Percentiles rank a stretch among this genome's conserved stretches.
Evolutionary conservation across 495 filamentous ascomycete genomes (phyloP).

Genomic region (Terfezia claveryi): DNA sequence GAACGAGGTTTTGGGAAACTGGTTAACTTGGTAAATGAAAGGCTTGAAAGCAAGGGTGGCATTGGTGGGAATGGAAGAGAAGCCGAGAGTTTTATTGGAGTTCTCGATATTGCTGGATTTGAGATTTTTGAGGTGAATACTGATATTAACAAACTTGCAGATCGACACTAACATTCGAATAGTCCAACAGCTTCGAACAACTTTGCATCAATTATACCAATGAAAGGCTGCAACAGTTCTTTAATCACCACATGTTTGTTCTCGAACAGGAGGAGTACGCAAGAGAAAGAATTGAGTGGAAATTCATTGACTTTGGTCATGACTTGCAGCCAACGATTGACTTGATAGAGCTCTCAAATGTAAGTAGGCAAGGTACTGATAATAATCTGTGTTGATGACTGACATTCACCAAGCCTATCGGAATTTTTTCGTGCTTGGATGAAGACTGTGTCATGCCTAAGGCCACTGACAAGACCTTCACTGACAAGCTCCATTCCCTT

Average conservation of each 20-base stretch:
- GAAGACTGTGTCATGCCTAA: conserved; percentile 99
- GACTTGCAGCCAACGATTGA: conserved; percentile 97
- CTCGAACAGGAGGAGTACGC: conserved; percentile 98
- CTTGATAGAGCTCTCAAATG: conserved; percentile 77
- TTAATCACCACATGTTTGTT: conserved; percentile 99
- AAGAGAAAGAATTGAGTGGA: conserved; percentile 95
- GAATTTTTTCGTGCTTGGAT: conserved; percentile 95
- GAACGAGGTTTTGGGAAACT: conserved; percentile 88
- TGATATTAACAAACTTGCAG: not conserved
- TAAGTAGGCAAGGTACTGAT: conserved; percentile 1
- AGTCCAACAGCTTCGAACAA: conserved; percentile 84
- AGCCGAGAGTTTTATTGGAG: conserved; percentile 87
- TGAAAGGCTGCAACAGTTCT: conserved; percentile 97
- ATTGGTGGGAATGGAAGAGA: conserved; percentile 42
- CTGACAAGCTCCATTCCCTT: conserved; percentile 84
- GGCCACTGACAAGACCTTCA: conserved; percentile 89
- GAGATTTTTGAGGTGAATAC: conserved; percentile 71
- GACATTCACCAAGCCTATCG: conserved; percentile 38
- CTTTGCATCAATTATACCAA: conserved; percentile 99
- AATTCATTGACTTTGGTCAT: conserved; percentile 97
- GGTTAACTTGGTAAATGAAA: conserved; percentile 73
- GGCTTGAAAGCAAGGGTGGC: conserved; percentile 46
- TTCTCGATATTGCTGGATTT: conserved; percentile 97
- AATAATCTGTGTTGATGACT: no score
- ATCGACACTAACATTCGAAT: not conserved